phyloP scores from a whole-genome alignment of 148 eudicot genomes.

The Vaccinium darrowii region DNA sequence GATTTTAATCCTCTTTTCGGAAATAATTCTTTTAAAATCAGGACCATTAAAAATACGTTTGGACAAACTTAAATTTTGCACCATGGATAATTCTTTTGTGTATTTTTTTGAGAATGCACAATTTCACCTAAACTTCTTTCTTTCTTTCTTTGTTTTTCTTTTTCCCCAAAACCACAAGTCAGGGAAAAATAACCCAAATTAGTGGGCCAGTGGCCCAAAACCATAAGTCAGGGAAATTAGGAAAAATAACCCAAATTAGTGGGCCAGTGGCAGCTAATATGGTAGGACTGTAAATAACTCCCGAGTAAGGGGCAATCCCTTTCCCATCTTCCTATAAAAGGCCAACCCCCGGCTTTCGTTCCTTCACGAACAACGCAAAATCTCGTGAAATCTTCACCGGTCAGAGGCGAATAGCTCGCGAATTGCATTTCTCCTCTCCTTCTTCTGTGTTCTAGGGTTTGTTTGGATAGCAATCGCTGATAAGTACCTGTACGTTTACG shows the following conservation, averaged over 20 bases:
- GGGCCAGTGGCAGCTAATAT: background rate
- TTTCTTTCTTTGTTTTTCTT: no score
- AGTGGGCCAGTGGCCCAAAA: background rate
- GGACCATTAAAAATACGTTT: no score
- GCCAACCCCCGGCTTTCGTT: background rate
- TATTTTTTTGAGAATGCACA: no score
- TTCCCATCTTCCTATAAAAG: background rate
- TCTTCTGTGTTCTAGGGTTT: background rate
- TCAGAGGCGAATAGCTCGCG: background rate
- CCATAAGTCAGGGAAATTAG: background rate
- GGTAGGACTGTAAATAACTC: slow-evolving; percentile 17
- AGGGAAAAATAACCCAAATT: no score
- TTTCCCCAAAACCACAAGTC: no score
- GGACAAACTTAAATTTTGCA: no score
- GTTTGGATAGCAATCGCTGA: background rate
- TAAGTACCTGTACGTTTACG: background rate
- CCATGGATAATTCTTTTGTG: no score
- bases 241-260: background rate
- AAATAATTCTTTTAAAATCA: no score
- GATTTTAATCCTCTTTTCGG: no score
- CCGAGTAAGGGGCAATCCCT: background rate
- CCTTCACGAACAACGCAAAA: background rate
- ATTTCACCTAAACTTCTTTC: no score
- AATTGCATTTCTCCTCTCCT: background rate
- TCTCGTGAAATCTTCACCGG: no score